Conservation (phyloP, 495 filamentous ascomycete genomes). For the Glonium stellatum region DNA sequence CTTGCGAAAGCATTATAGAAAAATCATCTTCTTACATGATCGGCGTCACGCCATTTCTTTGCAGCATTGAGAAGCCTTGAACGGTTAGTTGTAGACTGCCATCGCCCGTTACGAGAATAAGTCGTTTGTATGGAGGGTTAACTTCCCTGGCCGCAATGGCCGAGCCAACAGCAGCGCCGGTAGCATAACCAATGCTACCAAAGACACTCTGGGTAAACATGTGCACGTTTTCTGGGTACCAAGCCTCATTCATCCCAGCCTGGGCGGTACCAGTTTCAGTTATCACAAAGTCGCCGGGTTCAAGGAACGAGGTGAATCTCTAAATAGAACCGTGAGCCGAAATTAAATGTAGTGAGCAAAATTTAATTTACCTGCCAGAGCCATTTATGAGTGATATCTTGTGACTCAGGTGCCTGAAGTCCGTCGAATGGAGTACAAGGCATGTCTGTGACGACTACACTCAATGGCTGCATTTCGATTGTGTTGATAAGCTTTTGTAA, state of each 20-base stretch:
- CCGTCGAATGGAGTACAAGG: too few relatives aligned
- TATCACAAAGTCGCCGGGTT: slow-evolving; percentile 45
- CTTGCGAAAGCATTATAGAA: too few relatives aligned
- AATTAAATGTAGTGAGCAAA: neutral
- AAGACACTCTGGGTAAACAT: slow-evolving; percentile 38
- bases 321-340: too few relatives aligned
- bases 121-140: slow-evolving; percentile 23
- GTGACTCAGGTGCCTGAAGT: too few relatives aligned
- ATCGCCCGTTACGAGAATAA: slow-evolving; percentile 39
- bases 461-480: too few relatives aligned
- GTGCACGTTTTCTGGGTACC: slow-evolving; percentile 27
- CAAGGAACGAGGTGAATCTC: slow-evolving; percentile 28
- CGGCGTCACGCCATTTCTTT: slow-evolving; percentile 33
- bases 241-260: slow-evolving; percentile 32
- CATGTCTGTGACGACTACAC: too few relatives aligned
- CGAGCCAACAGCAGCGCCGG: slow-evolving; percentile 35
- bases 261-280: slow-evolving; percentile 41
- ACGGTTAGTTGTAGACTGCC: slow-evolving; percentile 41
- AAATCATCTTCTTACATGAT: slow-evolving; percentile 38
- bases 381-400: slow-evolving; percentile 36
- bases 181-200: slow-evolving; percentile 41
- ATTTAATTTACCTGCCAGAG: slow-evolving; percentile 33
- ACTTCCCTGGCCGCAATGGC: slow-evolving; percentile 52
- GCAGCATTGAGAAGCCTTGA: slow-evolving; percentile 37
- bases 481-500: too few relatives aligned